Conservation (phyloP, 129 eudicot genomes). For the Flaveria robusta region DNA sequence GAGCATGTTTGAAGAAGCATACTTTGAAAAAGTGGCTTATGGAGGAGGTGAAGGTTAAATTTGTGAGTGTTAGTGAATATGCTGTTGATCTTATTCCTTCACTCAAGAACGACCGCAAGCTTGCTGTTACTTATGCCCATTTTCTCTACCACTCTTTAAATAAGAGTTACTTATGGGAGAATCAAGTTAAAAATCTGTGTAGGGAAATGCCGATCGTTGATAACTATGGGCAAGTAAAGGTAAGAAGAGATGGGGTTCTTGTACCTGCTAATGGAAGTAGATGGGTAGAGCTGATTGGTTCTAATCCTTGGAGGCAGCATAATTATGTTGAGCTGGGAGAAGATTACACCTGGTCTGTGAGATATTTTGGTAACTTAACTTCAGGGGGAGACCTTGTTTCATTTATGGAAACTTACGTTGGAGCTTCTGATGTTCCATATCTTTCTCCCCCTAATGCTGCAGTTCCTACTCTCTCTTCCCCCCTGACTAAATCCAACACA, state of each 20-base stretch:
- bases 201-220: conserved; percentile 44
- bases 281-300: conserved; percentile 54
- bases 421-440: conserved; percentile 53
- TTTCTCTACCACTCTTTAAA: conserved; percentile 43
- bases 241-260: conserved; percentile 30
- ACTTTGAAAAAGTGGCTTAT: conserved; percentile 43
- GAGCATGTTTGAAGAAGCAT: conserved; percentile 12
- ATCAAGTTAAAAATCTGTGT: conserved; percentile 30
- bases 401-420: conserved; percentile 33
- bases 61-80: conserved; percentile 37
- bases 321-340: conserved; percentile 53
- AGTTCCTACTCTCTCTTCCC: conserved; percentile 45
- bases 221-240: conserved; percentile 39
- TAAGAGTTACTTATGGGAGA: conserved; percentile 8
- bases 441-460: conserved; percentile 50
- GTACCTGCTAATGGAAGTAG: conserved; percentile 57
- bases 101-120: conserved; percentile 16
- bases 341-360: conserved; percentile 35
- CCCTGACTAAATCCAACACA: conserved; percentile 36
- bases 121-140: conserved; percentile 47
- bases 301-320: conserved; percentile 54
- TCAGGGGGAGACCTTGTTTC: conserved; percentile 24
- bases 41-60: conserved; percentile 31
- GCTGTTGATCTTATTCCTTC: conserved; percentile 29
- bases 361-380: conserved; percentile 30